These are phyloP conservation scores for Pugionium dolabratum DNA, from an alignment of 345 rosid species.

Conservation along the genomic window DNA sequence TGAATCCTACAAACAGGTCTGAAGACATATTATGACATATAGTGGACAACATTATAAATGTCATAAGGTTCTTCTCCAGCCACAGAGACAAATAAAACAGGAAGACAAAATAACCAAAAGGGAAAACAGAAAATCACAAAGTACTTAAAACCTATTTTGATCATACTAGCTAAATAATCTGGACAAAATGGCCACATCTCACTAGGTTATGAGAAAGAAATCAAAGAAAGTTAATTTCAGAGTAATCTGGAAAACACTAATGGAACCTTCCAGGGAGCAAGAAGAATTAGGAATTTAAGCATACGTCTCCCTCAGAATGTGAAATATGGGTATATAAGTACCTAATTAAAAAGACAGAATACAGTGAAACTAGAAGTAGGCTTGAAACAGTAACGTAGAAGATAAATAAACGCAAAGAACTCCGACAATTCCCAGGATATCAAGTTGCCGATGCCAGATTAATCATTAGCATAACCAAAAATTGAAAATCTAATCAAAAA, in stretches of 20 bases:
- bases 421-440: conserved; percentile 17
- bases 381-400: conserved; percentile 12
- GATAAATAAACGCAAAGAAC: conserved; percentile 17
- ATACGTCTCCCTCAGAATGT: conserved; percentile 21
- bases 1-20: conserved; percentile 30
- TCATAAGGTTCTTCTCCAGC: conserved; percentile 15
- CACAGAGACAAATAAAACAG: not conserved
- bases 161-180: not conserved
- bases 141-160: not conserved
- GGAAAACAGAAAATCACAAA: conserved; percentile 7
- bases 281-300: not conserved
- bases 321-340: conserved; percentile 4
- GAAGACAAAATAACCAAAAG: not conserved
- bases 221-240: not conserved
- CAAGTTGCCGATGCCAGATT: conserved; percentile 16
- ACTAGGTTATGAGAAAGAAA: not conserved
- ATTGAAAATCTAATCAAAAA: conserved; percentile 24
- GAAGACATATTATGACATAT: conserved; percentile 16
- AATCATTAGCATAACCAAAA: conserved; percentile 33
- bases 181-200: not conserved
- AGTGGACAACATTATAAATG: conserved; percentile 15
- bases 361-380: conserved; percentile 4
- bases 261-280: conserved; percentile 3
- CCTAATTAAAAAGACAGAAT: conserved; percentile 9
- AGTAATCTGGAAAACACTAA: not conserved